These are phyloP conservation scores for Camelina sativa DNA, from an alignment of 345 rosid genomes.

Conservation along the genomic window DNA sequence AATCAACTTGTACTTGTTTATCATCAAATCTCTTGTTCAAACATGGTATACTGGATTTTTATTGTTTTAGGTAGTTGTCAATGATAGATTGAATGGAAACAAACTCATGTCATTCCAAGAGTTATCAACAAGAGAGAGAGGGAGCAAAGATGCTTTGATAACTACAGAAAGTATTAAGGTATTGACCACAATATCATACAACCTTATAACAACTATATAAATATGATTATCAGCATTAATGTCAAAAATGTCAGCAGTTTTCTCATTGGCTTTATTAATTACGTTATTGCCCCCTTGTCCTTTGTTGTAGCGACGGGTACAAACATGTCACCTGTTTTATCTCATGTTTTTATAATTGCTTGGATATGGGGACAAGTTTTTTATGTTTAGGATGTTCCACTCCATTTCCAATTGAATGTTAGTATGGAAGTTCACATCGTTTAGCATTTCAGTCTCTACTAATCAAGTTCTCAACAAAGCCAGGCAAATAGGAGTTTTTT, in stretches of 20 bases:
- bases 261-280: not conserved
- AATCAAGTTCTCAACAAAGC: not conserved
- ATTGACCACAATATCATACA: conserved; percentile 20
- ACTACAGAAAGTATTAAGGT: conserved; percentile 73
- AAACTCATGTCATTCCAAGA: conserved; percentile 96
- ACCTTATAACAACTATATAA: not conserved
- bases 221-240: not conserved
- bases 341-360: not conserved
- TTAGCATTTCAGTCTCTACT: not conserved
- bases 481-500: not conserved
- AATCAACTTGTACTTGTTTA: not conserved
- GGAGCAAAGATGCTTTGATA: conserved; percentile 68
- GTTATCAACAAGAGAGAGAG: conserved; percentile 86
- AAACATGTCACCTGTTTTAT: not conserved
- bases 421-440: not conserved
- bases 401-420: not conserved
- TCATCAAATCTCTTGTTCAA: not conserved
- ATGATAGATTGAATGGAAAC: conserved; percentile 71
- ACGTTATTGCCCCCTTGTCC: not conserved
- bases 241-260: not conserved
- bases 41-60: conserved; percentile 3
- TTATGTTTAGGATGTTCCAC: not conserved
- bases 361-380: not conserved
- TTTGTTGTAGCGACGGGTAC: not conserved
- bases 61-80: conserved; percentile 75